phyloP scores from a whole-genome alignment of 2,329 filamentous ascomycete species.

The Aspergillus sp. region DNA sequence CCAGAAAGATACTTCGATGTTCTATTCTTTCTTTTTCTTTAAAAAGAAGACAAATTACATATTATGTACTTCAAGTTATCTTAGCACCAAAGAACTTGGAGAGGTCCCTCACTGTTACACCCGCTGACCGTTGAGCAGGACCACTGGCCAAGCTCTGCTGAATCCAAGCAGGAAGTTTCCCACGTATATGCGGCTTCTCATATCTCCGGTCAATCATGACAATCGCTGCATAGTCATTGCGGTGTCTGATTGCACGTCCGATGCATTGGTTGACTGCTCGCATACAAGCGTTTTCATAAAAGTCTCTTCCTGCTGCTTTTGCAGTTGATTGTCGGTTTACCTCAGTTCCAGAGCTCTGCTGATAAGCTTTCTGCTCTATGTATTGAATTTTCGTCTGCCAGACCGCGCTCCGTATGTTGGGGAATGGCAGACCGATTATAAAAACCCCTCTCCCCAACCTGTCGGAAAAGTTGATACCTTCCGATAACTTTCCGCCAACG shows the following conservation, averaged over 20 bases:
- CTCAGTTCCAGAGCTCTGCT: slow-evolving; percentile 22
- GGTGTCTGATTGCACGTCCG: slow-evolving; percentile 84
- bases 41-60: too few species aligned
- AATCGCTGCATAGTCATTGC: slow-evolving; percentile 84
- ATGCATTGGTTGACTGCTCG: slow-evolving; percentile 95
- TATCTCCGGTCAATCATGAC: slow-evolving; percentile 80
- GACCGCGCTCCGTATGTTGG: slow-evolving; percentile 81
- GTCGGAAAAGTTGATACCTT: slow-evolving; percentile 98
- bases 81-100: slow-evolving; percentile 26
- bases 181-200: slow-evolving; percentile 64
- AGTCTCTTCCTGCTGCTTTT: slow-evolving; percentile 61
- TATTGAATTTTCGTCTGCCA: slow-evolving; percentile 92
- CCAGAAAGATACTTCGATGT: too few species aligned
- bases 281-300: slow-evolving; percentile 95
- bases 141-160: slow-evolving; percentile 54
- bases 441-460: slow-evolving; percentile 81
- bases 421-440: slow-evolving; percentile 89
- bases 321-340: slow-evolving; percentile 29
- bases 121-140: slow-evolving; percentile 17
- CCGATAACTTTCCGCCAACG: slow-evolving; percentile 88
- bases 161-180: slow-evolving; percentile 89
- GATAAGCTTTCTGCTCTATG: slow-evolving; percentile 60
- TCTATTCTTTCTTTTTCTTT: too few species aligned
- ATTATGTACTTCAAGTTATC: too few species aligned
- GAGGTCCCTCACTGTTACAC: slow-evolving; percentile 23